phyloP scores from a whole-genome alignment of 1,284 basidiomycete genomes.

The Cutaneotrichosporon sp. region DNA sequence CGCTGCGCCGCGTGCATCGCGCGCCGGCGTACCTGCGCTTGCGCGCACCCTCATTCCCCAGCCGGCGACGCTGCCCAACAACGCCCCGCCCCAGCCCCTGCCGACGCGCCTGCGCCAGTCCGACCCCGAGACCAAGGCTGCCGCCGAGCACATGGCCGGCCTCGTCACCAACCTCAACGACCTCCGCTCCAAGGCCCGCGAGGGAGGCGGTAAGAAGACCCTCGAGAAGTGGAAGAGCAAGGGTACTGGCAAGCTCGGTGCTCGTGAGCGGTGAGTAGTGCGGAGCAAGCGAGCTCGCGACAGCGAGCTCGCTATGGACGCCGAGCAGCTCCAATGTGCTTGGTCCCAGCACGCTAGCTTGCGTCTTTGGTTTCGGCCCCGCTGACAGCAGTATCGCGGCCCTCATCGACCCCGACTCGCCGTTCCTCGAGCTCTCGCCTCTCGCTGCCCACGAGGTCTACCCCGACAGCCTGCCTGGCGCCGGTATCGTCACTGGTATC shows the following conservation, averaged over 20 bases:
- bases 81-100: conserved; percentile 30
- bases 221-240: conserved; percentile 63
- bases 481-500: conserved; percentile 87
- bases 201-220: conserved; percentile 57
- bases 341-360: too few relatives aligned
- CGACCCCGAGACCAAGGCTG: conserved; percentile 27
- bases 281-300: neutral
- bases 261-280: conserved; percentile 66
- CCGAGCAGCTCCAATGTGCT: too few relatives aligned
- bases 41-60: conserved; percentile 38
- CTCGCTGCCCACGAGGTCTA: conserved; percentile 87
- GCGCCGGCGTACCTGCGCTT: neutral
- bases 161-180: conserved; percentile 21
- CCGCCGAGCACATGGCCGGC: conserved; percentile 27
- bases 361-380: too few relatives aligned
- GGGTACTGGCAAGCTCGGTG: conserved; percentile 75
- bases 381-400: conserved; percentile 53
- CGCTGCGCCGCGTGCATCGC: too few relatives aligned
- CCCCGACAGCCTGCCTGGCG: conserved; percentile 73
- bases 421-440: conserved; percentile 82
- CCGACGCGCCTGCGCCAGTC: conserved; percentile 23
- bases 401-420: conserved; percentile 77
- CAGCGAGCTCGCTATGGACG: neutral
- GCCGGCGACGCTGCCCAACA: conserved; percentile 25
- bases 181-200: conserved; percentile 52